Evolutionary conservation across 495 filamentous ascomycete genomes (phyloP), one percentile per base, ranked within the genome.

Genomic region (Letharia lupina): DNA sequence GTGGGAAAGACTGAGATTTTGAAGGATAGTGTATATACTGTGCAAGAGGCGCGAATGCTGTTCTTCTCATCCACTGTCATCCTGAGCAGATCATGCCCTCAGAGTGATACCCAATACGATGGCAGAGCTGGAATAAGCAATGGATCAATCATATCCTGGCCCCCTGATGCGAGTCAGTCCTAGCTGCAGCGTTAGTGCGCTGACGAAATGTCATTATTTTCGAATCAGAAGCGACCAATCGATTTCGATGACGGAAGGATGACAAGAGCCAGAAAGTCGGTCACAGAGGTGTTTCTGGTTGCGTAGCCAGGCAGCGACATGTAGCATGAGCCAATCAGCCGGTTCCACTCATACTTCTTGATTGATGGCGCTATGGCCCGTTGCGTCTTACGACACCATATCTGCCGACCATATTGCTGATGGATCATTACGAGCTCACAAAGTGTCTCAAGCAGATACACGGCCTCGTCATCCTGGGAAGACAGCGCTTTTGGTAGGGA

Each of bases 101-200:
- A 57, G 33, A 57, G 33, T 57, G 54, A 35, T 37, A 16, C 54
- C 54, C 54, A 39, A 57, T 33, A 57, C 39, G 31, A 37, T 57
- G 54, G 31, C 54, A 37, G 33, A 57, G 5, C 54, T 57, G 54
- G 5, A 57, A 37, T 57, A 57, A 57, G 54, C 33, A 57, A 57
- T 20, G 33, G 54, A 33, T 57, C 54, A 18, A 37, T 57, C 54
- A 37, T 35, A 35, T 20, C 54, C 54, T n/a, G 54, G 15, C 31
- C 54, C 54, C 54, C 31, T 35, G 33, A 57, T 57, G 54, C 54
- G 54, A 57, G 54, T 33, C 16, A 57, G 31, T 57, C 54, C 54
- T 57, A 57, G 54, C 54, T 57, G 54, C 54, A 57, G 54, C 54
- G 7, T 57, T 57, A 57, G 54, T 57, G 54, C 54, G 54, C 33